These are phyloP conservation scores for Kazachstania psychrophila DNA, from an alignment of 805 yeast genomes.

Conservation along the genomic window DNA sequence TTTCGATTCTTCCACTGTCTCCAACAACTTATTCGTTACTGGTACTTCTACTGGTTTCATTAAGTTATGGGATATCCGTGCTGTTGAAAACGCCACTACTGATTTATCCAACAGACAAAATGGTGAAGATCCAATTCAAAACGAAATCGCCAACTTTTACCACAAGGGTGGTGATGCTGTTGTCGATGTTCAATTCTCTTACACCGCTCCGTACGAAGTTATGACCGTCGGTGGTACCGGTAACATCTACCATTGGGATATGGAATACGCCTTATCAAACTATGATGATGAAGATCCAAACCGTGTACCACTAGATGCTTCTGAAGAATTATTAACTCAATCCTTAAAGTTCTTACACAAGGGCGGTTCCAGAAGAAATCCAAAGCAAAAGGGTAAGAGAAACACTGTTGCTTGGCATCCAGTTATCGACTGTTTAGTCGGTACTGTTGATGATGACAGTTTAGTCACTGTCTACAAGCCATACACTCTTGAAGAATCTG, in stretches of 20 bases:
- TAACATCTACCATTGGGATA: slow-evolving; percentile 25
- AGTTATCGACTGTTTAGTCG: slow-evolving; percentile 23
- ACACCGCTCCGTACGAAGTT: slow-evolving; percentile 19
- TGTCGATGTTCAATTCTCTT: slow-evolving; percentile 21
- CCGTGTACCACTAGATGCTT: slow-evolving; percentile 36
- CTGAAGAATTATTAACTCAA: slow-evolving; percentile 19
- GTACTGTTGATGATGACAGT: slow-evolving; percentile 27
- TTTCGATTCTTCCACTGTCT: slow-evolving; percentile 18
- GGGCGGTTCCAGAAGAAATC: slow-evolving; percentile 23
- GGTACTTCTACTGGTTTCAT: slow-evolving; percentile 23
- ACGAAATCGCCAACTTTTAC: slow-evolving; percentile 16
- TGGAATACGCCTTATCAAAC: slow-evolving; percentile 33
- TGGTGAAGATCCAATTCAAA: slow-evolving; percentile 17
- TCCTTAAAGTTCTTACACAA: slow-evolving; percentile 25
- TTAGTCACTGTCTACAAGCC: slow-evolving; percentile 27
- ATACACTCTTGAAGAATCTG: slow-evolving; percentile 8
- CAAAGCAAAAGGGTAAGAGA: slow-evolving; percentile 16
- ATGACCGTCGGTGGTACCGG: slow-evolving; percentile 25
- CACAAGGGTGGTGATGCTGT: slow-evolving; percentile 25
- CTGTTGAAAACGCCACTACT: slow-evolving; percentile 15
- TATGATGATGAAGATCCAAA: slow-evolving; percentile 36
- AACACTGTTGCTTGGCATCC: slow-evolving; percentile 28
- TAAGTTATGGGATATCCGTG: slow-evolving; percentile 26
- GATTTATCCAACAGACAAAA: slow-evolving; percentile 16
- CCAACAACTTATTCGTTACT: slow-evolving; percentile 21